Evolutionary conservation across 2,329 filamentous ascomycete species (phyloP), one percentile per base, ranked within the genome.

Genomic region (Alternaria angustiovoidea): DNA sequence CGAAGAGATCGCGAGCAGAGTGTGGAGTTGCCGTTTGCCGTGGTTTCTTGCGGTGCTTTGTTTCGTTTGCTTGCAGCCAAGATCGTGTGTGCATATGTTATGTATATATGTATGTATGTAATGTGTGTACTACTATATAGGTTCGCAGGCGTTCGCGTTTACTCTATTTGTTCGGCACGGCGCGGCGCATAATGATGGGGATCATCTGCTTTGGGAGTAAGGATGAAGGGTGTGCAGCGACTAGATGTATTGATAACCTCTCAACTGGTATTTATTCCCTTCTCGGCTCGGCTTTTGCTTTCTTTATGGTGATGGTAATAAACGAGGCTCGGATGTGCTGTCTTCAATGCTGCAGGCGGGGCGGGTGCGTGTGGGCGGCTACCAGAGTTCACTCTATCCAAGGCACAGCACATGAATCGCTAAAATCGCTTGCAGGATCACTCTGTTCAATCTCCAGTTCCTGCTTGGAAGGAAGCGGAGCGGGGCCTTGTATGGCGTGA

Each of bases 131-230:
- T 36, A 48, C 24, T 48, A 48, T 22, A n/a, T 5, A 8, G 46
- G 46, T 48, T 48, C 30, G 46, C 30, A 48, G 46, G 46, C 46
- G 46, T 49, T 49, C 32, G n/a, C 46, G 22, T 41, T 36, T 36
- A 36, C 32, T 36, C 11, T 36, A 36, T 36, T 16, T 0, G 20
- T 18, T 6, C 46, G 46, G 20, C 46, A 49, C 32, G 46, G 46
- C 46, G 46, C 46, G 46, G 46, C 30, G 46, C 46, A 38, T 38
- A 38, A 22, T 26, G 8, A 36, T 49, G 32, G 20, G 11, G 14
- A 38, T 22, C 26, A 22, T 14, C 32, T 36, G 14, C 30, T 36
- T 36, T 14, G 32, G 32, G 14, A 36, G 6, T 18, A 18, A 34
- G 8, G 16, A 8, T 20, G n/a, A n/a, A 6, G 20, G 32, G 30